Evolutionary conservation across 192 early-diverging fungal species (phyloP).

Genomic region (Coemansia sp.): DNA sequence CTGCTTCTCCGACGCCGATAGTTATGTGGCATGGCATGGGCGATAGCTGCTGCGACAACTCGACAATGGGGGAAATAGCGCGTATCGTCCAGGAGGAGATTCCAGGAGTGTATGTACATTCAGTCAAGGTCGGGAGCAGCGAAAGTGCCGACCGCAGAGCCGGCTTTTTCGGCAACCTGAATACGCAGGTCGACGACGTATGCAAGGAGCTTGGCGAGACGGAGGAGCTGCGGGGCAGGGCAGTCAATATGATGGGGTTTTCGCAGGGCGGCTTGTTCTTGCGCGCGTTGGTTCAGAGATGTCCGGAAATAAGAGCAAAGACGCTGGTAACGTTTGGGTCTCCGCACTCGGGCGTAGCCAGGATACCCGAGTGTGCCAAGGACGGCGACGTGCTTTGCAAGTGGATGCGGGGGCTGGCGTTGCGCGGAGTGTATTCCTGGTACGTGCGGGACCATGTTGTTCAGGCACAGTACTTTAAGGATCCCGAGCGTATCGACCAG

Average conservation of each 20-base stretch:
- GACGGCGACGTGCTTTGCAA: slow-evolving; percentile 58
- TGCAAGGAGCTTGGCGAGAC: slow-evolving; percentile 65
- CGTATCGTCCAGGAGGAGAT: slow-evolving; percentile 43
- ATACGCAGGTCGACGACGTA: slow-evolving; percentile 71
- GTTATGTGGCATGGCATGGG: slow-evolving; percentile 93
- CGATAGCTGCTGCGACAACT: slow-evolving; percentile 74
- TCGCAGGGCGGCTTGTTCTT: slow-evolving; percentile 74
- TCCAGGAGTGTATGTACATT: slow-evolving; percentile 74
- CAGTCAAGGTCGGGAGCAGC: slow-evolving; percentile 64
- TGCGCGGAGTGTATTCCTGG: slow-evolving; percentile 75
- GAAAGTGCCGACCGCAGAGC: slow-evolving; percentile 72
- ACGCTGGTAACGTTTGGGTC: slow-evolving; percentile 86
- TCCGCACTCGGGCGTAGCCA: slow-evolving; percentile 77
- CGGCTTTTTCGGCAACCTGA: slow-evolving; percentile 85
- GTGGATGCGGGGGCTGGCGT: slow-evolving; percentile 73
- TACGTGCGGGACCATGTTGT: slow-evolving; percentile 82
- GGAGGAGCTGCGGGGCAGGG: slow-evolving; percentile 58
- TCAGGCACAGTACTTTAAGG: slow-evolving; percentile 95
- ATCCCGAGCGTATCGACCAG: slow-evolving; percentile 57
- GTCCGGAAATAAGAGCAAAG: slow-evolving; percentile 68
- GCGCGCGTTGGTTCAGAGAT: slow-evolving; percentile 80
- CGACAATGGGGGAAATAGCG: slow-evolving; percentile 56
- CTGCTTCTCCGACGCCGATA: slow-evolving; percentile 36
- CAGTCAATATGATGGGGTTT: slow-evolving; percentile 91
- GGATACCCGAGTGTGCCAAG: slow-evolving; percentile 73